These are phyloP conservation scores for Aspergillus tubingensis DNA, from an alignment of 2,329 filamentous ascomycete genomes.

Conservation along the genomic window DNA sequence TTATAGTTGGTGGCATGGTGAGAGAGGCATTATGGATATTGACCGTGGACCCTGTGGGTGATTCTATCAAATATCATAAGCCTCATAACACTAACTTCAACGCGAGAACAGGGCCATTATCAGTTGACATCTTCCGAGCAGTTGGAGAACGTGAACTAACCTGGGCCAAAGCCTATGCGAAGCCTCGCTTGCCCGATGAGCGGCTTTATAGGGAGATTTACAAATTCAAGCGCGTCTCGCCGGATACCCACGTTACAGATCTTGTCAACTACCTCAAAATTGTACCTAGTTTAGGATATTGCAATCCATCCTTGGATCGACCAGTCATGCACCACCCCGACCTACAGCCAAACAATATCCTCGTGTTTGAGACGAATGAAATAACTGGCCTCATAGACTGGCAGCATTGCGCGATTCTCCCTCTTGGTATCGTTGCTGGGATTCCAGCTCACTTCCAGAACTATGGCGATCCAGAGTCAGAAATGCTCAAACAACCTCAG, in stretches of 20 bases:
- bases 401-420: conserved; percentile 43
- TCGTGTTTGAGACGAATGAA: conserved; percentile 30
- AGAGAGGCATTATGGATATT: conserved; percentile 12
- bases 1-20: conserved; percentile 20
- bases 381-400: conserved; percentile 46
- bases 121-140: conserved; percentile 15
- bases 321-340: conserved; percentile 30
- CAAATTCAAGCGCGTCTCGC: conserved; percentile 15
- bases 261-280: conserved; percentile 20
- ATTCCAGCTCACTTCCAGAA: conserved; percentile 46
- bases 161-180: conserved; percentile 19
- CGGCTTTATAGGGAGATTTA: conserved; percentile 20
- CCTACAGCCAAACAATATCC: conserved; percentile 33
- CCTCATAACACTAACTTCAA: neutral
- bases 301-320: conserved; percentile 7
- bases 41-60: conserved; percentile 23
- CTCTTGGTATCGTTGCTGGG: conserved; percentile 39
- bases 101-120: conserved; percentile 12
- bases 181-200: conserved; percentile 22
- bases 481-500: conserved; percentile 15
- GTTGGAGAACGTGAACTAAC: conserved; percentile 17
- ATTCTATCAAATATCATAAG: neutral
- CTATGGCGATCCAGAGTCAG: conserved; percentile 31
- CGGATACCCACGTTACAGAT: conserved; percentile 19
- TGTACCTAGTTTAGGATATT: conserved; percentile 14